phyloP scores from a whole-genome alignment of 306 rosid genomes.

The Prunus armeniaca region DNA sequence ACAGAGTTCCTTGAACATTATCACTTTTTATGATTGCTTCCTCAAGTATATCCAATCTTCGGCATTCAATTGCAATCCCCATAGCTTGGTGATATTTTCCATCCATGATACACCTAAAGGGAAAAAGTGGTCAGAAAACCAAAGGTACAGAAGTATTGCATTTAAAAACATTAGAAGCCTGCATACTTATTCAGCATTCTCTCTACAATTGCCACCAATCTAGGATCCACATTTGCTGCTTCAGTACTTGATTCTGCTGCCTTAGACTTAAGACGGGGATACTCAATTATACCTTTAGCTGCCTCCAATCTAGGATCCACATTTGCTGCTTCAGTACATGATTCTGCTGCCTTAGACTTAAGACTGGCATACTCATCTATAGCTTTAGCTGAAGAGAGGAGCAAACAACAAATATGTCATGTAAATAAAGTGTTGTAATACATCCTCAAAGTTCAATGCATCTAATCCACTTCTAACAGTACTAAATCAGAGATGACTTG shows the following conservation, averaged over 20 bases:
- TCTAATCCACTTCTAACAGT: neutral
- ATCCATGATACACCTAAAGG: constrained; percentile 72
- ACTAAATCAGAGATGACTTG: neutral
- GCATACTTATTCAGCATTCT: constrained; percentile 90
- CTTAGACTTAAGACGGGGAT: constrained; percentile 77
- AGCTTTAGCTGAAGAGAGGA: constrained; percentile 75
- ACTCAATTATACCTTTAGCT: constrained; percentile 30
- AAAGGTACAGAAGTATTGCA: constrained; percentile 3
- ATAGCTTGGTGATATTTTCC: constrained; percentile 92
- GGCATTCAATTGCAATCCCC: constrained; percentile 90
- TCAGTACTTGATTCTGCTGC: constrained; percentile 67
- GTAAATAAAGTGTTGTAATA: neutral
- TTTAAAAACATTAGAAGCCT: constrained; percentile 2
- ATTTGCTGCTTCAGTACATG: constrained; percentile 51
- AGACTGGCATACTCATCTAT: constrained; percentile 91
- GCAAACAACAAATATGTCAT: constrained; percentile 22
- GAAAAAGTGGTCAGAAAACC: constrained; percentile 8
- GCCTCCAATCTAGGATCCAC: constrained; percentile 87
- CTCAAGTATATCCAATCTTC: constrained; percentile 92
- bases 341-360: constrained; percentile 74
- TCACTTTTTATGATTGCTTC: constrained; percentile 90
- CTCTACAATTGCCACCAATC: constrained; percentile 92
- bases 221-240: constrained; percentile 61
- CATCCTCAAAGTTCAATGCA: neutral
- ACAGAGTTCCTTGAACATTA: constrained; percentile 76